Conservation (phyloP, 306 rosid species). For the Dryas alaskensis region DNA sequence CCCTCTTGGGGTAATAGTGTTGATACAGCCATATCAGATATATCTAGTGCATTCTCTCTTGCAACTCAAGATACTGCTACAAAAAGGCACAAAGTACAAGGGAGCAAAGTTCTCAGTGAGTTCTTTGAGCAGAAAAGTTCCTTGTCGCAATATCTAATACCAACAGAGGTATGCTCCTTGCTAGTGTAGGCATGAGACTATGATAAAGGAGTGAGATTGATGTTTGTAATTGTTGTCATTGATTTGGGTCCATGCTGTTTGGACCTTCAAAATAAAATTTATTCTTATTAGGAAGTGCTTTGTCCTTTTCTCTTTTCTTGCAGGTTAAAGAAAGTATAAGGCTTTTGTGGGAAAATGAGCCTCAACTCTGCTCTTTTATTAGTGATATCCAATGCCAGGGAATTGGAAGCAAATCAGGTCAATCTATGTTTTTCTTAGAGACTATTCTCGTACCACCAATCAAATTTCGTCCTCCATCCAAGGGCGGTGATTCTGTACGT, state of each 20-base stretch:
- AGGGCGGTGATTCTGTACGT: slow-evolving; percentile 77
- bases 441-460: slow-evolving; percentile 82
- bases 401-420: slow-evolving; percentile 57
- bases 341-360: slow-evolving; percentile 73
- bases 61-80: slow-evolving; percentile 14
- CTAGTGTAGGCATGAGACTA: background rate
- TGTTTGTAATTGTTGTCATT: background rate
- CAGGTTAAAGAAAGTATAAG: slow-evolving; percentile 60
- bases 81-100: slow-evolving; percentile 25
- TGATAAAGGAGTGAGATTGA: background rate
- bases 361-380: slow-evolving; percentile 54
- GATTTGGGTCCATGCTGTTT: background rate
- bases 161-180: slow-evolving; percentile 60
- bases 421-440: slow-evolving; percentile 81
- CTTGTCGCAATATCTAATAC: slow-evolving; percentile 56
- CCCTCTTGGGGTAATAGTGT: too few relatives aligned
- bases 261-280: background rate
- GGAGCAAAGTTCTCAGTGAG: slow-evolving; percentile 26
- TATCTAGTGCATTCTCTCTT: too few relatives aligned
- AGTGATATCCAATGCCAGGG: slow-evolving; percentile 73
- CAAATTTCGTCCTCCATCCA: slow-evolving; percentile 89
- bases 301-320: slow-evolving; percentile 9
- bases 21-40: too few relatives aligned
- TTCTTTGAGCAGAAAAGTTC: slow-evolving; percentile 33
- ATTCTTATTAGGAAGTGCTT: background rate